These are phyloP conservation scores for Neoboletus magnificus DNA, from an alignment of 768 basidiomycete genomes.

Conservation along the genomic window DNA sequence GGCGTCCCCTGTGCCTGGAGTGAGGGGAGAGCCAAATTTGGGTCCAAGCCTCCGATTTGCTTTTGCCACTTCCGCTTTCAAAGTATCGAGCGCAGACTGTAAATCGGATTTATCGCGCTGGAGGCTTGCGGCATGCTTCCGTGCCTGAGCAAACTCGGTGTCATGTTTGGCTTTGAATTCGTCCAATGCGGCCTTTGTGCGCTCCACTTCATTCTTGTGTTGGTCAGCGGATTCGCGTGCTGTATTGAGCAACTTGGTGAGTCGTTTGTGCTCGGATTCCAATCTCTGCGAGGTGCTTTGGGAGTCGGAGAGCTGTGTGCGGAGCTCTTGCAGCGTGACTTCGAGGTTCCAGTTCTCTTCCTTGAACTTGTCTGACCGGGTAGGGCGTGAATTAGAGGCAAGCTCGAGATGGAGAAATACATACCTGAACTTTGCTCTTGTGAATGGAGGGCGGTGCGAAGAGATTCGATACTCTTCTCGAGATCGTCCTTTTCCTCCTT, in stretches of 20 bases:
- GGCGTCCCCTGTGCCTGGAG: constrained; percentile 51
- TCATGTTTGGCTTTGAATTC: constrained; percentile 90
- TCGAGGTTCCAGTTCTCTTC: constrained; percentile 99
- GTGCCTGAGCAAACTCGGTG: constrained; percentile 88
- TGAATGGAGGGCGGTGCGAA: constrained; percentile 68
- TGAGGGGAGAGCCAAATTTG: constrained; percentile 69
- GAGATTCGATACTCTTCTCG: constrained; percentile 71
- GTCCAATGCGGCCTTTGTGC: constrained; percentile 56
- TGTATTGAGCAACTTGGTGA: constrained; percentile 68
- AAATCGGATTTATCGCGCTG: constrained; percentile 92
- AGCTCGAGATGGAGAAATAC: constrained; percentile 18
- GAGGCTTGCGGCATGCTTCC: constrained; percentile 82
- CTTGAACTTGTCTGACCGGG: constrained; percentile 78
- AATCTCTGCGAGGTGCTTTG: constrained; percentile 65
- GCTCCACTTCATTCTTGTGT: constrained; percentile 84
- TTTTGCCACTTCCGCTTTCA: constrained; percentile 70
- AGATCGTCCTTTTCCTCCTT: constrained; percentile 91
- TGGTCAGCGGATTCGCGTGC: constrained; percentile 76
- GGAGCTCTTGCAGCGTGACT: constrained; percentile 85
- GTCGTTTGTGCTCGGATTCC: constrained; percentile 80
- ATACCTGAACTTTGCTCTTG: constrained; percentile 80
- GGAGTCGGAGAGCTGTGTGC: constrained; percentile 61
- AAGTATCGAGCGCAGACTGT: constrained; percentile 70
- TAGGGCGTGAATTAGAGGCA: neutral
- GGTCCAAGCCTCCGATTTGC: constrained; percentile 56